Base-by-base conservation (phyloP, 2,329 filamentous ascomycete genomes). In the Gliomastix tumulicola region DNA sequence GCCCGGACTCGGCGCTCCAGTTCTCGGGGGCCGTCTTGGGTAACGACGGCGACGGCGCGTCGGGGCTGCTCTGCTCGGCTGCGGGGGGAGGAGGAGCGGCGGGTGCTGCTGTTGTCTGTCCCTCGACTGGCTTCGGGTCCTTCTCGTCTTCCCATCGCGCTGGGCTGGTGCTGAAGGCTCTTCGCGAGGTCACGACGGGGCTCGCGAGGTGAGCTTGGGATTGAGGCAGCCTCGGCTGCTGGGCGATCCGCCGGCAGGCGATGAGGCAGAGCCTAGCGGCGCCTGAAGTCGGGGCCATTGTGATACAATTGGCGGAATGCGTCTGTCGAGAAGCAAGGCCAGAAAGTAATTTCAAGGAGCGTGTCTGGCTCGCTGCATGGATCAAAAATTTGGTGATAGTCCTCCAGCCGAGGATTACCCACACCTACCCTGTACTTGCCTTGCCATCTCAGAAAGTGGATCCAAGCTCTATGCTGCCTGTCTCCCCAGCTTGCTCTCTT, bases 221-320 rank as follows among this genome's bases (percentile, higher is more conserved):
- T 25, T 45, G 47, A 21, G 48, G 40, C 7, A 51, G 41, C 37
- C 39, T 44, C 25, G 45, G 49, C 9, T 47, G 39, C 37, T 46
- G 45, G 36, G 49, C 38, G 31, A 50, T 47, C 36, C 52, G 51
- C 25, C 55, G 57, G 44, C 59, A 63, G 30, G 51, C 49, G 40
- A 56, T 37, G 25, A 48, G 40, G 45, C 60, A 63, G 40, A 64
- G 49, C 49, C 61, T 55, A 37, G 53, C 50, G 47, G 57, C 57
- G 45, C 49, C 52, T 39, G 62, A 57, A 41, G 60, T 57, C 61
- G 41, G 38, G 21, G 41, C 38, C 41, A 43, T 43, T 21, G 11
- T 35, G 31, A 17, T 22, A 31, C 13, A 21, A 30, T 36, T 20
- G 16, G 23, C n/a, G 32, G 17, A 17, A 35, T 11, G 15, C 34